Percentiles rank a stretch among this genome's conserved stretches.
These are phyloP conservation scores for Coccomyxa sp. DNA, from an alignment of 139 green algal species.

Conservation along the genomic window DNA sequence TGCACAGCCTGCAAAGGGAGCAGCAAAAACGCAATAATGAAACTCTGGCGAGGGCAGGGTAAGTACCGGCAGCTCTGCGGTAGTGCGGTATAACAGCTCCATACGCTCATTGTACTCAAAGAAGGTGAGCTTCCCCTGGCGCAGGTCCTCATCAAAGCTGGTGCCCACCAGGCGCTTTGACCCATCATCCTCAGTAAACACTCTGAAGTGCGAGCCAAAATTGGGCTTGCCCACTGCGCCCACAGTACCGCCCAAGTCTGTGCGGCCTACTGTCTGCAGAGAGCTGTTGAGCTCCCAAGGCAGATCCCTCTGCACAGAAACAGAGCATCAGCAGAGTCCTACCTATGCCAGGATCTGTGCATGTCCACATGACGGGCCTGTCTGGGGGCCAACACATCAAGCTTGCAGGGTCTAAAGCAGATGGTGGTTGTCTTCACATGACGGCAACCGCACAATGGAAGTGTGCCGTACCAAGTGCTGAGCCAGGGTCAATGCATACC, in stretches of 20 bases:
- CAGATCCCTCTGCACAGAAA: slow-evolving; percentile 23
- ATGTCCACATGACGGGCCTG: too few species aligned
- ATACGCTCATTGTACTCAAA: slow-evolving; percentile 39
- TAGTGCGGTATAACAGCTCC: slow-evolving; percentile 6
- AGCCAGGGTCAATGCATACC: not conserved
- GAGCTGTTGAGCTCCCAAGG: slow-evolving; percentile 36
- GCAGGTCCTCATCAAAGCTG: slow-evolving; percentile 16
- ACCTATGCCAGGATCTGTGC: too few species aligned
- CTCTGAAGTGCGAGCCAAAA: not conserved
- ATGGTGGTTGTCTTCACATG: too few species aligned
- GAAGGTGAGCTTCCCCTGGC: slow-evolving; percentile 20
- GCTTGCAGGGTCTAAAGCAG: too few species aligned
- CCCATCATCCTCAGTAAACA: slow-evolving; percentile 24
- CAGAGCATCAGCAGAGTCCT: not conserved
- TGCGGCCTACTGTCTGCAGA: slow-evolving; percentile 28
- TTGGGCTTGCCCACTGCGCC: not conserved
- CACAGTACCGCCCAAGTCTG: not conserved
- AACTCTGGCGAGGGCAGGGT: not conserved
- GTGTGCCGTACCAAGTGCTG: too few species aligned
- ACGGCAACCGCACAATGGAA: too few species aligned
- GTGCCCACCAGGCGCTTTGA: slow-evolving; percentile 33
- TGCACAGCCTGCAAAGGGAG: not conserved
- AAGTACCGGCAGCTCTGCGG: not conserved
- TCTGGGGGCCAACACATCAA: too few species aligned
- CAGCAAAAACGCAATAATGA: not conserved